Percentiles rank a stretch among this genome's conserved stretches.
Evolutionary conservation across 306 rosid species (phyloP).

Genomic region (Castanea mollissima): DNA sequence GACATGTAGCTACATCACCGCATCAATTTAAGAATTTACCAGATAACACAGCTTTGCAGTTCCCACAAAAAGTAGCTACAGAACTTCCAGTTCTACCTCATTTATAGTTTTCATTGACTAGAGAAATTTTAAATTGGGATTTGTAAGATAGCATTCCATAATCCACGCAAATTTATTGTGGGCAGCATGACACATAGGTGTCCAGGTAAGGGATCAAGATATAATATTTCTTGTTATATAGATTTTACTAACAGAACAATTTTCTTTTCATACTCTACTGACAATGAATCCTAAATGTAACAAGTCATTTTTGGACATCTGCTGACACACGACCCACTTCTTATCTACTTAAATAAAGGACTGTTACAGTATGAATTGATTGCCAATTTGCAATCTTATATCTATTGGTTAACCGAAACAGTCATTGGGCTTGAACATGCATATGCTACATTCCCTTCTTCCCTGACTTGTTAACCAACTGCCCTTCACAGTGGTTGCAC

Average conservation of each 20-base stretch:
- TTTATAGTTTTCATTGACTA: neutral
- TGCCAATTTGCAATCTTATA: neutral
- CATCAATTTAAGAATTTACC: neutral
- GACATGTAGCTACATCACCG: neutral
- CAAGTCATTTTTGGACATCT: neutral
- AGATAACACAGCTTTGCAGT: neutral
- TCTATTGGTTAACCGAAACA: neutral
- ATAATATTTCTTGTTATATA: neutral
- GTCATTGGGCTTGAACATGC: conserved; percentile 2
- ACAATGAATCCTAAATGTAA: neutral
- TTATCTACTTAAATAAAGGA: neutral
- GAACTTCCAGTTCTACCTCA: neutral
- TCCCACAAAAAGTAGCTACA: conserved; percentile 1
- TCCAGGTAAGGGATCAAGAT: neutral
- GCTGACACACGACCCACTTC: neutral
- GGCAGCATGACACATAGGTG: neutral
- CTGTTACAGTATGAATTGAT: neutral
- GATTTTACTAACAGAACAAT: neutral
- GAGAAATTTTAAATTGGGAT: neutral
- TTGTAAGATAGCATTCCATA: neutral
- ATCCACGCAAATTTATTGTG: neutral
- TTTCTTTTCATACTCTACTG: neutral
- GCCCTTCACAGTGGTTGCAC: neutral
- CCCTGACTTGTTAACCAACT: neutral
- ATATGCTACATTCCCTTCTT: neutral